These are phyloP conservation scores for Starmerella stigmatis DNA, from an alignment of 805 yeast genomes.

Conservation along the genomic window DNA sequence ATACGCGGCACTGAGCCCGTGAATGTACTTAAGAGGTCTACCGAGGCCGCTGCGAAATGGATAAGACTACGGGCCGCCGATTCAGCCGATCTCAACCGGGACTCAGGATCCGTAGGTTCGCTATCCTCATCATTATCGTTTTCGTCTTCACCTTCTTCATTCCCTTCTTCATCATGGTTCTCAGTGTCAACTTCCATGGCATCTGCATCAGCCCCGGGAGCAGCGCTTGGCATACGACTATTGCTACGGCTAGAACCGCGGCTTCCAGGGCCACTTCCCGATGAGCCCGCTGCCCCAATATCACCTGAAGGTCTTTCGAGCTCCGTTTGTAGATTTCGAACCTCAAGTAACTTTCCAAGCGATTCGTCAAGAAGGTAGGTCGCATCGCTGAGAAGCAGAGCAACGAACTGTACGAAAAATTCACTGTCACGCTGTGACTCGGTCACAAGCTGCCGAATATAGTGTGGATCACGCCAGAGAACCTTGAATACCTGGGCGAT, in stretches of 20 bases:
- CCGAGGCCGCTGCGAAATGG: conserved; percentile 73
- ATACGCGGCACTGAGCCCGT: conserved; percentile 80
- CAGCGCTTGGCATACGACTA: not conserved
- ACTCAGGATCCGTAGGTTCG: conserved; percentile 16
- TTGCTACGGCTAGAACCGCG: not conserved
- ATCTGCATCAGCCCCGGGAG: not conserved
- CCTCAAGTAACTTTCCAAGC: conserved; percentile 61
- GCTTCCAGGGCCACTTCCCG: too few relatives aligned
- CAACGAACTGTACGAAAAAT: conserved; percentile 84
- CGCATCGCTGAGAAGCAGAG: conserved; percentile 81
- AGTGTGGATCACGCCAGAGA: conserved; percentile 65
- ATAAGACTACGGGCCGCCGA: conserved; percentile 70
- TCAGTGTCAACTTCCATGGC: not conserved
- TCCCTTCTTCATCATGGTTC: not conserved
- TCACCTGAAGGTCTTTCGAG: conserved; percentile 28
- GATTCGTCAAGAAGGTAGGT: conserved; percentile 89
- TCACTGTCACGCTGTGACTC: conserved; percentile 63
- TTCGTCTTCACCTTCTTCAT: conserved; percentile 26
- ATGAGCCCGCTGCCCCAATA: too few relatives aligned
- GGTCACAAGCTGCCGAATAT: conserved; percentile 54
- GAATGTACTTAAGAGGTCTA: conserved; percentile 66
- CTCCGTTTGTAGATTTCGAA: conserved; percentile 66
- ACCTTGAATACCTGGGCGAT: conserved; percentile 74
- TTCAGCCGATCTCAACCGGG: conserved; percentile 54
- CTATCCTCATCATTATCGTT: conserved; percentile 26